Evolutionary conservation across 1,284 basidiomycete species (phyloP), one percentile per base, ranked within the genome.

Genomic region (Ustilago trichophora): DNA sequence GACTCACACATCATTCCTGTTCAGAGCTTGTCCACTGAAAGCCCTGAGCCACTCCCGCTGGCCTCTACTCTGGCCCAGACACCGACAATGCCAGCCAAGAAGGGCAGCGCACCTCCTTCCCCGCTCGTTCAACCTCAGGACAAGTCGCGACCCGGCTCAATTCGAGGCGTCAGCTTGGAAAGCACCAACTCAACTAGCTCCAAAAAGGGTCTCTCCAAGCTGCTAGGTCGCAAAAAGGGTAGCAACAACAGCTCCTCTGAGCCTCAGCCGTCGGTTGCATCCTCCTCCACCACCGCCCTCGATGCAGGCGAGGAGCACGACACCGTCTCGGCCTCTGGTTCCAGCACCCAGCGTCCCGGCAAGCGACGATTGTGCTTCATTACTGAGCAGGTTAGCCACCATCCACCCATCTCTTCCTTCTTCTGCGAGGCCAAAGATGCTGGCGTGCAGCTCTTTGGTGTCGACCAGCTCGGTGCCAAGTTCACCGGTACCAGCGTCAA

Each of bases 381-480:
- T 33, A 79, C 77, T n/a, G 77, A 79, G 50, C 77, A 79, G 62
- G 89, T 97, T 35, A 96, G 92, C 9, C 95, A 98, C 83, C 95
- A 98, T 77, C 96, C 95, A 0, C 95, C 95, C 2, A 87, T 98
- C 35, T 96, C 92, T 1, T 89, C 91, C 1, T 97, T 90, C 80
- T 80, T 76, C 51, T 71, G 69, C 46, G 73, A 72, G 38, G 66
- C 73, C 53, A 72, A 66, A 29, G 75, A 76, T 19, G 69, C 75
- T 12, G 76, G 76, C 22, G 54, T 78, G 4, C 53, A 77, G 41
- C 55, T 80, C n/a, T 68, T 46, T 56, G 73, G 73, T 18, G 76
- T 93, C 45, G 95, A 98, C 84, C 96, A 98, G 84, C 92, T 98
- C 64, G 87, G 89, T 1, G 95, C 93, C 36, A 76, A 76, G 40